A percentile compares a stretch with the other conserved stretches of the same genome.
Conservation (phyloP, 495 filamentous ascomycete genomes). For the Aspergillus nanangensis region DNA sequence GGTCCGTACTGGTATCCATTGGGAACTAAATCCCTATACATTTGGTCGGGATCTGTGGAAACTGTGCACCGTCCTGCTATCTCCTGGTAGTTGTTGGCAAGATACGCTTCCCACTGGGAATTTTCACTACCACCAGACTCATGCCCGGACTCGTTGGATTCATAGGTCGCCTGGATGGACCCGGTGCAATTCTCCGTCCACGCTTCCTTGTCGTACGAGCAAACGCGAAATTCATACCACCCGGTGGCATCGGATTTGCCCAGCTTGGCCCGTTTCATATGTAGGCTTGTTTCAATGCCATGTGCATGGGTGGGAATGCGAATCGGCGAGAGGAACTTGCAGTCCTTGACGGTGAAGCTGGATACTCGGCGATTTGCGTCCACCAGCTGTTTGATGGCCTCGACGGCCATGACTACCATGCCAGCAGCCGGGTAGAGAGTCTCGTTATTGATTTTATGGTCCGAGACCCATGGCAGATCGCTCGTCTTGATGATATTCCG, state of each 20-base stretch:
- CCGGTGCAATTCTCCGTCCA: conserved; percentile 19
- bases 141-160: not conserved
- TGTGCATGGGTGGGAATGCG: conserved; percentile 23
- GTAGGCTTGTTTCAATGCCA: conserved; percentile 31
- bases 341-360: conserved; percentile 25
- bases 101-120: not conserved
- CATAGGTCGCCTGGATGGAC: conserved; percentile 19
- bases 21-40: too few relatives aligned
- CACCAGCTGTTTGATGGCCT: conserved; percentile 26
- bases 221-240: conserved; percentile 16
- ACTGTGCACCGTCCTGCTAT: too few relatives aligned
- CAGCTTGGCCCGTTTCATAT: conserved; percentile 11
- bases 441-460: conserved; percentile 24
- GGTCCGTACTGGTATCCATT: too few relatives aligned
- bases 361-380: conserved; percentile 6
- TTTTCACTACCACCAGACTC: not conserved
- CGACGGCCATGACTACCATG: conserved; percentile 34
- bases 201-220: conserved; percentile 6
- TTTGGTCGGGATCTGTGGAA: too few relatives aligned
- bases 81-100: not conserved
- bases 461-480: conserved; percentile 32
- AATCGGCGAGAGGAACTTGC: conserved; percentile 22
- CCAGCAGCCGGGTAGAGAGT: conserved; percentile 34
- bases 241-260: not conserved
- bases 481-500: conserved; percentile 17